Evolutionary conservation across 805 yeast genomes (phyloP), one percentile per base, ranked within the genome.

Genomic region (Saccharomyces kudriavzevii): DNA sequence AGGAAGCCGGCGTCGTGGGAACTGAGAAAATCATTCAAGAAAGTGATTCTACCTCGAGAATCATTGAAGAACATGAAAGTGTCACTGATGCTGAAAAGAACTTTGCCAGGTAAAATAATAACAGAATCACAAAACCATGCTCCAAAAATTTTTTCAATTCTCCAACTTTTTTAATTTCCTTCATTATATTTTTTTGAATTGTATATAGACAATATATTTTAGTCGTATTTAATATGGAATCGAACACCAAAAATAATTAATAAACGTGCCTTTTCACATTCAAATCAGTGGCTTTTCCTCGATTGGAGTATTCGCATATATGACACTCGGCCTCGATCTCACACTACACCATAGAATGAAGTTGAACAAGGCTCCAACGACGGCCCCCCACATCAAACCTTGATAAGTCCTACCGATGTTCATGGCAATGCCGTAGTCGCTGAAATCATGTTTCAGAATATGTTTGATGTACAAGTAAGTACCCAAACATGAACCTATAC

Each of bases 301-400:
- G 43, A 58, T 53, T 11, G 64, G 55, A 11, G 49, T 55, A n/a
- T 56, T 55, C 11, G 58, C 49, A 29, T 56, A 54, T 28, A 54
- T 51, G 22, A 55, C 53, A 13, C 53, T 55, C 30, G 56, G 55
- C 9, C 48, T 53, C 13, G 58, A 50, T 53, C 65, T 64, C 1
- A 63, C 66, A 11, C 53, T 40, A n/a, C 58, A 53, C 78, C 78
- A 77, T 52, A 74, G 61, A 22, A 77, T 20, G n/a, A 69, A 57
- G 13, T 79, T 66, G 49, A 76, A 50, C 14, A 79, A 54, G 2
- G 77, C 61, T 5, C 82, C 81, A 14, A 68, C 84, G 2, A 76
- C 78, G 1, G 83, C 76, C 13, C 81, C 81, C 94, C 92, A 87
- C 8, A 81, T 70, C 48, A 84, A 68, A 2, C 82, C 89, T 51